phyloP scores from a whole-genome alignment of 306 rosid species.

The Trifolium pratense region DNA sequence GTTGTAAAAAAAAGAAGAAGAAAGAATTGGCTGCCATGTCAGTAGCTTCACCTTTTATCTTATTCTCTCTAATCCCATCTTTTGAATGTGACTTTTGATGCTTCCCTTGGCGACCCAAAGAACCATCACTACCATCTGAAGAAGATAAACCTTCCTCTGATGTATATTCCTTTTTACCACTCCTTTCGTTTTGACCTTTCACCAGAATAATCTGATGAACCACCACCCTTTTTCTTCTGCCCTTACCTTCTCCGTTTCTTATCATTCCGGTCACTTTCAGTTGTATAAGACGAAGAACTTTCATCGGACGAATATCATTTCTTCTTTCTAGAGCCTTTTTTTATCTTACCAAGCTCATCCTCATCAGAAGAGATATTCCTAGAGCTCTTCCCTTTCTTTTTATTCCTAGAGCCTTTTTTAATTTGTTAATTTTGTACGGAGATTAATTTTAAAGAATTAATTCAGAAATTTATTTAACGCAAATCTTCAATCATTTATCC shows the following conservation, averaged over 20 bases:
- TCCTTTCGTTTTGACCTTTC: constrained; percentile 42
- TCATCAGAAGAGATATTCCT: constrained; percentile 57
- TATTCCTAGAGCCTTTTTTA: too few species aligned
- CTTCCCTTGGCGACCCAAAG: too few species aligned
- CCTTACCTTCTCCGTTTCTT: constrained; percentile 52
- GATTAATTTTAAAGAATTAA: too few species aligned
- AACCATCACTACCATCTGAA: constrained; percentile 45
- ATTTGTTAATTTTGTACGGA: too few species aligned
- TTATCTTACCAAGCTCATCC: constrained; percentile 57
- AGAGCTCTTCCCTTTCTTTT: constrained; percentile 42
- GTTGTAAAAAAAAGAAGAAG: too few species aligned
- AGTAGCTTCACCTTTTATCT: constrained; percentile 37
- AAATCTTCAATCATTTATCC: too few species aligned
- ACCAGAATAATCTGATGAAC: constrained; percentile 6
- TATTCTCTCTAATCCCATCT: constrained; percentile 45
- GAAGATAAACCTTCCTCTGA: constrained; percentile 47
- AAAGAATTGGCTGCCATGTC: constrained; percentile 37
- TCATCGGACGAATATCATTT: constrained; percentile 78
- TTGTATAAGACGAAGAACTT: constrained; percentile 48
- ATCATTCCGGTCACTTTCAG: constrained; percentile 49
- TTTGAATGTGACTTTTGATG: constrained; percentile 25
- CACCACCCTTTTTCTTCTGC: constrained; percentile 45
- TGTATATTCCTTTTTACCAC: constrained; percentile 40
- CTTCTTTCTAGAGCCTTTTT: constrained; percentile 61
- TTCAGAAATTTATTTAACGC: too few species aligned